Evolutionary conservation across 208 protist species (phyloP).

Genomic region (Leishmania martiniquensis): DNA sequence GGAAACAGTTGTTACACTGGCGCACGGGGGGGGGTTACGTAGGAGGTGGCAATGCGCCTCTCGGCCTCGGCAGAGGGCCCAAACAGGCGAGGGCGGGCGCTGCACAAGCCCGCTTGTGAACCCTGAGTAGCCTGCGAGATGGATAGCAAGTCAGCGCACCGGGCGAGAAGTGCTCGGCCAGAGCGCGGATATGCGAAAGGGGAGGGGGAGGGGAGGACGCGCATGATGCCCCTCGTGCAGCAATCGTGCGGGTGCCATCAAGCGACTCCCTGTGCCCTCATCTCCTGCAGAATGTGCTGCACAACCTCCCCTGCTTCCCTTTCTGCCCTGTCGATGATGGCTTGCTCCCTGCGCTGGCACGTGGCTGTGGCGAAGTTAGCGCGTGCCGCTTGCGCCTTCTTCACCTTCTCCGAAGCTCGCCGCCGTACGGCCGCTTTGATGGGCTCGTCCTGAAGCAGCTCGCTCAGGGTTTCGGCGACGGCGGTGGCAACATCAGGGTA

Average conservation of each 20-base stretch:
- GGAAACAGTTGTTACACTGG: background rate
- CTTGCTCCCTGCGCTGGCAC: constrained; percentile 51
- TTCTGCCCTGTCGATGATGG: constrained; percentile 74
- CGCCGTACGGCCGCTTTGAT: constrained; percentile 69
- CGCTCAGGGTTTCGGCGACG: constrained; percentile 58
- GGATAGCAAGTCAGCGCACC: background rate
- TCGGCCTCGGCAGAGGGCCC: no score
- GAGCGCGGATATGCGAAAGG: background rate
- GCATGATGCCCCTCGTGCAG: background rate
- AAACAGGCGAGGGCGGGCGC: no score
- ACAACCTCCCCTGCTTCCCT: constrained; percentile 76
- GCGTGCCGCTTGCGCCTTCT: constrained; percentile 27
- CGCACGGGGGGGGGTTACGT: background rate
- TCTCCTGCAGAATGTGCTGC: constrained; percentile 76
- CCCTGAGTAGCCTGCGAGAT: background rate
- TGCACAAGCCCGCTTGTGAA: background rate
- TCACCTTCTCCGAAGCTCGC: constrained; percentile 58
- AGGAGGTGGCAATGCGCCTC: no score
- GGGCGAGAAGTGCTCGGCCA: background rate
- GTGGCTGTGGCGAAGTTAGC: constrained; percentile 16
- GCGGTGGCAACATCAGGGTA: constrained; percentile 50
- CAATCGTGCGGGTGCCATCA: background rate
- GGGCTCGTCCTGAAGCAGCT: constrained; percentile 64
- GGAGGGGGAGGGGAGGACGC: background rate
- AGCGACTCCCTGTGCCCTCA: constrained; percentile 39